Base-by-base conservation (phyloP, 1,284 basidiomycete genomes). In the Takashimella koratensis region DNA sequence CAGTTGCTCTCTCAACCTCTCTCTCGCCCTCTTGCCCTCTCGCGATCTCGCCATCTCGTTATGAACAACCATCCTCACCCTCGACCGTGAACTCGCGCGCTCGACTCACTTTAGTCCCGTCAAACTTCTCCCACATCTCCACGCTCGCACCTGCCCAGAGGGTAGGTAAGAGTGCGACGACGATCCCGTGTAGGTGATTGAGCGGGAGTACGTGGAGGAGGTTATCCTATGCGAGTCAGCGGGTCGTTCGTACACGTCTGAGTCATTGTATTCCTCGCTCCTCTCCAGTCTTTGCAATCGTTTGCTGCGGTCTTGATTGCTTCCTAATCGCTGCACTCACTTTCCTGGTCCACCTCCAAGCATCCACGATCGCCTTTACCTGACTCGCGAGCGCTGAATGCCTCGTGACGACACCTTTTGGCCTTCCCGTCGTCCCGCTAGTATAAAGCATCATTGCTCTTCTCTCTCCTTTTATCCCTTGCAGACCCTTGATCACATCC, bases 391-490 rank as follows among this genome's bases (percentile, higher is more conserved):
- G 59, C n/a, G 70, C 63, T 22, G 62, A 57, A 51, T 73, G 73
- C 4, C 67, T 59, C 30, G 71, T 70, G 5, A 73, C 68, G 0
- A 71, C 73, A 19, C 73, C 73, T 53, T 73, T 73, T 1, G 73
- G 71, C 20, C 63, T 47, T 3, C 73, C 73, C 10, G 70, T 74
- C 26, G 68, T 69, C 3, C 73, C 73, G 30, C 60, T 65, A 1
- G 73, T 75, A 55, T 69, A 75, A 12, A 75, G 62, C 68, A 75
- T 73, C 63, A 75, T 70, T 13, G 67, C 66, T 20, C 63, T 59
- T 11, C 64, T 51, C 10, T 65, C 57, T 21, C 57, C 57, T 21
- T 64, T 60, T 30, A 71, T 52, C 39, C 27, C 51, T 21, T 50
- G 16, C 13, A 58, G 44, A 4, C 43, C 42, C 3, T 44, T 22